phyloP scores from a whole-genome alignment of 306 rosid species.

The Quercus dentata region DNA sequence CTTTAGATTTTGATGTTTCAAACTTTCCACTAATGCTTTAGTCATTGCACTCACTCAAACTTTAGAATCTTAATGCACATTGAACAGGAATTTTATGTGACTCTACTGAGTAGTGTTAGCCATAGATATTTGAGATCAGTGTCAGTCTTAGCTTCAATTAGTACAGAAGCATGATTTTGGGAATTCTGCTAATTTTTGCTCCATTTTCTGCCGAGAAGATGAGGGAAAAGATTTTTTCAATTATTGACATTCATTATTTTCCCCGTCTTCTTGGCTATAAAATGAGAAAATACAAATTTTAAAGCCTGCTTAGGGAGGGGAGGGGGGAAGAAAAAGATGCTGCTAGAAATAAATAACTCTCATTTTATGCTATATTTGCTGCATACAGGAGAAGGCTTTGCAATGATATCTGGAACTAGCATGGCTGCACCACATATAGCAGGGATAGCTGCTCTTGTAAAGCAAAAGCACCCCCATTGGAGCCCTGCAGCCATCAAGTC shows the following conservation, averaged over 20 bases:
- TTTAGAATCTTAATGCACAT: constrained; percentile 4
- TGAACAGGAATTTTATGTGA: neutral
- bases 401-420: constrained; percentile 99
- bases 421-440: constrained; percentile 99
- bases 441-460: constrained; percentile 95
- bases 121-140: neutral
- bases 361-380: constrained; percentile 4
- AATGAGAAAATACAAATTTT: neutral
- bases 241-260: constrained; percentile 9
- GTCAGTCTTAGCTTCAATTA: neutral
- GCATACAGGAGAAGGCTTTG: constrained; percentile 85
- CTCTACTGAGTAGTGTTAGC: constrained; percentile 2
- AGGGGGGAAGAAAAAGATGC: constrained; percentile 1
- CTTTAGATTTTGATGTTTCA: constrained; percentile 12
- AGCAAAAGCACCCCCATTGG: constrained; percentile 98
- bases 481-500: constrained; percentile 99
- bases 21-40: constrained; percentile 6
- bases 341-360: neutral
- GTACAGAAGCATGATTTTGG: neutral
- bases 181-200: neutral
- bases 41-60: neutral
- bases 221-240: neutral
- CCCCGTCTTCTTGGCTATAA: neutral
- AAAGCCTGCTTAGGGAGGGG: constrained; percentile 1
- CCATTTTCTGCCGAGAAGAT: neutral